Conservation (phyloP, 306 rosid genomes). For the Trichosanthes truncata region DNA sequence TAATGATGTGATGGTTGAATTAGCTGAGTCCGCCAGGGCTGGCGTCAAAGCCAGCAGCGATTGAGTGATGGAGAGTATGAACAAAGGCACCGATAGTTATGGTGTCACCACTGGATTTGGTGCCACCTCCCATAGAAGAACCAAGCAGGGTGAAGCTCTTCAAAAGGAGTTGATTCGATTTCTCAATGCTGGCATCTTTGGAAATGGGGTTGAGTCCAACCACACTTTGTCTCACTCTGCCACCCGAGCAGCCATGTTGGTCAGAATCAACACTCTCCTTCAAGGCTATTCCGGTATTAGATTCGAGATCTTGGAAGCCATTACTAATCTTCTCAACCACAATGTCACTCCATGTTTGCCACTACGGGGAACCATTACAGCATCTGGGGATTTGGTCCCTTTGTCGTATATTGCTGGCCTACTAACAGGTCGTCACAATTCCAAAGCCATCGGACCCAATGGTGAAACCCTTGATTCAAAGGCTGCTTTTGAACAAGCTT, state of each 20-base stretch:
- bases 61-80: neutral
- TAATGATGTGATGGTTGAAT: conserved; percentile 41
- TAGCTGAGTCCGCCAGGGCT: conserved; percentile 24
- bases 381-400: conserved; percentile 84
- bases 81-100: neutral
- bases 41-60: neutral
- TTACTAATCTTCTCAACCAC: neutral
- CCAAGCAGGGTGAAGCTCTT: conserved; percentile 61
- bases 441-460: conserved; percentile 56
- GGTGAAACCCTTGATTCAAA: conserved; percentile 16
- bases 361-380: conserved; percentile 64
- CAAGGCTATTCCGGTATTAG: conserved; percentile 75
- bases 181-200: conserved; percentile 79
- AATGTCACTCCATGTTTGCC: conserved; percentile 51
- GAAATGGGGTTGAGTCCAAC: conserved; percentile 57
- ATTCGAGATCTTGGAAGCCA: conserved; percentile 55
- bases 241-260: neutral
- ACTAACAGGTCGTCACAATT: conserved; percentile 61
- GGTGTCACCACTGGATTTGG: conserved; percentile 45
- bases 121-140: conserved; percentile 31
- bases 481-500: conserved; percentile 48
- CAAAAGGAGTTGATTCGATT: conserved; percentile 36
- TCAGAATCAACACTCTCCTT: neutral
- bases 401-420: conserved; percentile 78
- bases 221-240: neutral